Evolutionary conservation across 1,139 yeast species (phyloP), one percentile per base, ranked within the genome.

Genomic region (Debaryomycetaceae sp.): DNA sequence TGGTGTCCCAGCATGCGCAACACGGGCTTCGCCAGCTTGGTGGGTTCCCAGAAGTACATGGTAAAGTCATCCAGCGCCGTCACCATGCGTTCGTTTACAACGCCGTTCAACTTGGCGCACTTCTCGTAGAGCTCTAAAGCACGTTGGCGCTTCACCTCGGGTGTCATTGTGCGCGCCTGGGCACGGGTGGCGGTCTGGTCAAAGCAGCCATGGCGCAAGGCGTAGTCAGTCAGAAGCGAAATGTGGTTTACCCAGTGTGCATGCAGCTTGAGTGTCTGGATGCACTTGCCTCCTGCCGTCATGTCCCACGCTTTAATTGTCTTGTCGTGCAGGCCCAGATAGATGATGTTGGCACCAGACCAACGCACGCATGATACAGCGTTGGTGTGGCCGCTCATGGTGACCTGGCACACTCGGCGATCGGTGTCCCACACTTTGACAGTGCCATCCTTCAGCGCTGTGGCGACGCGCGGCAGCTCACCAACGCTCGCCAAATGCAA

Each of bases 201-300:
- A 35, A 51, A 58, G 23, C 61, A 63, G 17, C 65, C 98, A 41
- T 81, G 75, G 42, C 97, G 68, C 34, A 91, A 62, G 1, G 79
- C 95, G 48, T 82, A 82, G 50, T 91, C 99, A 0, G 97, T 89
- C 2, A 95, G 84, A 28, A 91, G 64, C 0, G 96, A 83, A 41
- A 91, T 67, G 57, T 91, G 97, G 53, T 91, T 91, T 30, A 91
- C 94, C 97, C 99, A 91, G 58, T 93, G 98, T 2, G 95, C 97
- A 54, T 91, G 99, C 28, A 93, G 75, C 53, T 79, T 80, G 41
- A 91, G 63, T 1, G 85, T 79, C 49, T 83, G 88, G 26, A 85
- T 69, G 45, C 95, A 76, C 45, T 76, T 78, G 15, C 96, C 96
- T 27, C 72, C 71, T 14, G 82, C 81, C 32, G 80, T 67, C 27